A percentile compares a stretch with the other conserved stretches of the same genome.
These are phyloP conservation scores for Phytophthora sp. DNA, from an alignment of 352 stramenopile species.

Conservation along the genomic window DNA sequence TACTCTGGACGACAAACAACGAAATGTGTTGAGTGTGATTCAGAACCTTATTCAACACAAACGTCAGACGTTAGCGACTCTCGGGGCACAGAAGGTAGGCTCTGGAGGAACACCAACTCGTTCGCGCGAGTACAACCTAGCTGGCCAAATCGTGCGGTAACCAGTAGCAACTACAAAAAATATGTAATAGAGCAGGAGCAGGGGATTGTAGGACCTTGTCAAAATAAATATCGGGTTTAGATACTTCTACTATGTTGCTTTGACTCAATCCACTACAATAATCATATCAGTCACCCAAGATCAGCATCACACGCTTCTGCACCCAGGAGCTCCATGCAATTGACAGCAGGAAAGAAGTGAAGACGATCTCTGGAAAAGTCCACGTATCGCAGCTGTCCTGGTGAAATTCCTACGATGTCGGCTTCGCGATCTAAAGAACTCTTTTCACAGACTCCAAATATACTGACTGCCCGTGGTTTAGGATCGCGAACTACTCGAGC, in stretches of 20 bases:
- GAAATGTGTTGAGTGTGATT: constrained; percentile 73
- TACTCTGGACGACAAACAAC: constrained; percentile 60
- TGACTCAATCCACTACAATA: background rate
- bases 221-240: constrained; percentile 38
- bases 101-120: constrained; percentile 6
- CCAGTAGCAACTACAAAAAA: background rate
- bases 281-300: constrained; percentile 26
- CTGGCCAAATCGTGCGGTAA: constrained; percentile 29
- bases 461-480: constrained; percentile 11
- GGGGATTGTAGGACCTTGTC: background rate
- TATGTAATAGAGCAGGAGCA: background rate
- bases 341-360: constrained; percentile 78
- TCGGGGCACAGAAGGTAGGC: constrained; percentile 35
- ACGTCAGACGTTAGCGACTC: constrained; percentile 64
- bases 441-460: constrained; percentile 43
- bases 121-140: constrained; percentile 22
- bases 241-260: constrained; percentile 14
- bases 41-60: constrained; percentile 85
- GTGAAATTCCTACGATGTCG: constrained; percentile 27
- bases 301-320: constrained; percentile 63
- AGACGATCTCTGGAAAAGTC: constrained; percentile 55
- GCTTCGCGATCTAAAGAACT: background rate
- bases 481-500: constrained; percentile 39
- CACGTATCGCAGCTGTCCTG: constrained; percentile 57
- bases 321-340: constrained; percentile 81